These are phyloP conservation scores for Fusarium humuli DNA, from an alignment of 2,329 filamentous ascomycete species.

Conservation along the genomic window DNA sequence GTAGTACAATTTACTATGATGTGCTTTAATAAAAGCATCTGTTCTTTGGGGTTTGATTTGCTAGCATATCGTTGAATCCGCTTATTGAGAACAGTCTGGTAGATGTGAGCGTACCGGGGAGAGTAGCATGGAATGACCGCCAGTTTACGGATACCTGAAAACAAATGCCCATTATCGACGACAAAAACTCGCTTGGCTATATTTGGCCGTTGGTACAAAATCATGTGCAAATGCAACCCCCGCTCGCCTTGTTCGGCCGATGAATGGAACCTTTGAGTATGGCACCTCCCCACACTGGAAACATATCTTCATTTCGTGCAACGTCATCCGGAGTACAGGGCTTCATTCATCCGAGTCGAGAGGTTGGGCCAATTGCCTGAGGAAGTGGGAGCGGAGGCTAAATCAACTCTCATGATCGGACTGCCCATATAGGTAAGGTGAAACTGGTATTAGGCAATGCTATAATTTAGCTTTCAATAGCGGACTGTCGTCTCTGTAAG, in stretches of 20 bases:
- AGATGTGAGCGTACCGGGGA: neutral
- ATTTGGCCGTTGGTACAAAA: conserved; percentile 4
- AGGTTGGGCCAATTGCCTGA: conserved; percentile 22
- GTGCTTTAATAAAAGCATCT: conserved; percentile 2
- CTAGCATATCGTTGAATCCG: neutral
- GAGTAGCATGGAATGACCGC: neutral
- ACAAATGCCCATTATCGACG: conserved; percentile 8
- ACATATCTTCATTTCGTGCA: conserved; percentile 32
- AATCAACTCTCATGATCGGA: neutral
- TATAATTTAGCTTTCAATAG: conserved; percentile 22
- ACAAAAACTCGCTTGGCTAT: conserved; percentile 15
- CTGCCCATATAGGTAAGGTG: conserved; percentile 10
- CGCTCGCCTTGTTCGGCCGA: conserved; percentile 22
- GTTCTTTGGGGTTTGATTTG: neutral
- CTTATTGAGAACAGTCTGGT: neutral
- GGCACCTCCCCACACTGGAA: conserved; percentile 30
- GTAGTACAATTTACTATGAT: conserved; percentile 1
- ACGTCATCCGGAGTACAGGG: conserved; percentile 27
- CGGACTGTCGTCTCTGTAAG: neutral
- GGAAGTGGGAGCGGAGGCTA: conserved; percentile 3
- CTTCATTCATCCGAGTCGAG: conserved; percentile 19
- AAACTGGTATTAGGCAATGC: neutral
- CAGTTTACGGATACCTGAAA: neutral
- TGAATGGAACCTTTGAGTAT: conserved; percentile 25
- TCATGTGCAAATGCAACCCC: conserved; percentile 28